Conservation (phyloP, 495 filamentous ascomycete species). For the Penicillium coffeae region DNA sequence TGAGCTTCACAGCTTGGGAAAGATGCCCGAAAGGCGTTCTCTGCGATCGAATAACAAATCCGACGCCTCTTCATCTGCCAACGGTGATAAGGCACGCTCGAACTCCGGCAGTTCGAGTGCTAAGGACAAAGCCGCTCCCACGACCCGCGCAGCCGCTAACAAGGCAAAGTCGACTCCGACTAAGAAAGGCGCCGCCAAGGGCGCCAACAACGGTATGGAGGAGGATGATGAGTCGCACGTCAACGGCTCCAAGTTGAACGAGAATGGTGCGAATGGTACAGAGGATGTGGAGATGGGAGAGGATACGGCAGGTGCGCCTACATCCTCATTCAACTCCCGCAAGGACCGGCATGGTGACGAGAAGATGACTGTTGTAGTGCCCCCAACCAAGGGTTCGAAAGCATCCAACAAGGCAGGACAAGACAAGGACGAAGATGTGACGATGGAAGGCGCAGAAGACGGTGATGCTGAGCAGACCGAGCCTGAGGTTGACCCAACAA, state of each 20-base stretch:
- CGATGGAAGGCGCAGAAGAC: conserved; percentile 65
- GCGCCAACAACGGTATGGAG: conserved; percentile 44
- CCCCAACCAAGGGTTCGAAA: conserved; percentile 70
- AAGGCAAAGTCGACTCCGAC: conserved; percentile 48
- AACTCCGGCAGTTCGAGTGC: conserved; percentile 50
- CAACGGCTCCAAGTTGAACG: conserved; percentile 67
- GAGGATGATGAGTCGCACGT: conserved; percentile 62
- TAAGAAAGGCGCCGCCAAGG: conserved; percentile 51
- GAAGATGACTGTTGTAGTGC: conserved; percentile 84
- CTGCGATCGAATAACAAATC: conserved; percentile 55
- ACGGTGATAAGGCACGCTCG: conserved; percentile 52
- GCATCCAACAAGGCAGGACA: conserved; percentile 51
- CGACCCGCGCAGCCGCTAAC: conserved; percentile 40
- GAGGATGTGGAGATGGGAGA: conserved; percentile 83
- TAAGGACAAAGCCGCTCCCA: conserved; percentile 46
- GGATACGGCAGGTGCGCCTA: conserved; percentile 59
- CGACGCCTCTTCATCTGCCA: conserved; percentile 53
- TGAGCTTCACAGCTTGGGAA: conserved; percentile 38
- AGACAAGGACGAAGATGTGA: conserved; percentile 69
- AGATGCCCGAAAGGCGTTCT: conserved; percentile 56
- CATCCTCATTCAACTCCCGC: conserved; percentile 49
- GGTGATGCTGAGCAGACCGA: conserved; percentile 47
- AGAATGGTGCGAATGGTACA: conserved; percentile 71
- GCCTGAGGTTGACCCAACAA: conserved; percentile 53
- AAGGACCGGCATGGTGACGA: conserved; percentile 74